These are phyloP conservation scores for Pseudozyma thailandica DNA, from an alignment of 1,284 basidiomycete species.

Conservation along the genomic window DNA sequence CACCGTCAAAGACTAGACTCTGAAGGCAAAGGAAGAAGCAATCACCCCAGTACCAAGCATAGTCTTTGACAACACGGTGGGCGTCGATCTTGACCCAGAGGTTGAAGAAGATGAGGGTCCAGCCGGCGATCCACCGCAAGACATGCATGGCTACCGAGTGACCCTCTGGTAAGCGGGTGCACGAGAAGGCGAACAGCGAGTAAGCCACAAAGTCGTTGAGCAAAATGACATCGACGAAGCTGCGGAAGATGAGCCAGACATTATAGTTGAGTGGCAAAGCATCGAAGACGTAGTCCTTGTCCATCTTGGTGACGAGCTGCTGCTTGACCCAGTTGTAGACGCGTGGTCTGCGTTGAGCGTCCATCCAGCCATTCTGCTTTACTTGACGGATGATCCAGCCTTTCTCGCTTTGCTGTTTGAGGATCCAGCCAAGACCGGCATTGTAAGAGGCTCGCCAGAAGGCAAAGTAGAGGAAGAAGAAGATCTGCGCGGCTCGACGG, in stretches of 20 bases:
- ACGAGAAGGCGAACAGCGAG: constrained; percentile 84
- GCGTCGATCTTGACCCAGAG: constrained; percentile 99
- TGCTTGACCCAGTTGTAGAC: constrained; percentile 83
- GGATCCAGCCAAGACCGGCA: constrained; percentile 88
- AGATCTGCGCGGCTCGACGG: constrained; percentile 69
- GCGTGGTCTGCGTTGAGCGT: constrained; percentile 75
- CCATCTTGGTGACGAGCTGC: constrained; percentile 90
- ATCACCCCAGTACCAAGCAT: constrained; percentile 92
- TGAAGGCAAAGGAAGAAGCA: constrained; percentile 83
- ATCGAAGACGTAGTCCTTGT: constrained; percentile 89
- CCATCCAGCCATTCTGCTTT: constrained; percentile 85
- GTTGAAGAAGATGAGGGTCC: constrained; percentile 90
- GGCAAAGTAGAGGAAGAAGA: constrained; percentile 87
- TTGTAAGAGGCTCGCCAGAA: constrained; percentile 95
- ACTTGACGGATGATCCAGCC: constrained; percentile 89
- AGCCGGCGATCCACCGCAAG: constrained; percentile 86
- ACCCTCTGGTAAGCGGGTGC: constrained; percentile 79
- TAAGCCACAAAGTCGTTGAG: constrained; percentile 91
- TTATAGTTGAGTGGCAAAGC: constrained; percentile 63
- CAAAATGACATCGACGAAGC: constrained; percentile 92
- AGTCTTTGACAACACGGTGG: constrained; percentile 89
- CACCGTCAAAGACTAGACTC: constrained; percentile 93
- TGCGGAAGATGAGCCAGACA: constrained; percentile 88
- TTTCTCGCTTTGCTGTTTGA: constrained; percentile 92
- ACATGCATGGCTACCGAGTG: constrained; percentile 80